A percentile compares a stretch with the other conserved stretches of the same genome.
Evolutionary conservation across 2,329 filamentous ascomycete genomes (phyloP).

Genomic region (Dothistroma pini): DNA sequence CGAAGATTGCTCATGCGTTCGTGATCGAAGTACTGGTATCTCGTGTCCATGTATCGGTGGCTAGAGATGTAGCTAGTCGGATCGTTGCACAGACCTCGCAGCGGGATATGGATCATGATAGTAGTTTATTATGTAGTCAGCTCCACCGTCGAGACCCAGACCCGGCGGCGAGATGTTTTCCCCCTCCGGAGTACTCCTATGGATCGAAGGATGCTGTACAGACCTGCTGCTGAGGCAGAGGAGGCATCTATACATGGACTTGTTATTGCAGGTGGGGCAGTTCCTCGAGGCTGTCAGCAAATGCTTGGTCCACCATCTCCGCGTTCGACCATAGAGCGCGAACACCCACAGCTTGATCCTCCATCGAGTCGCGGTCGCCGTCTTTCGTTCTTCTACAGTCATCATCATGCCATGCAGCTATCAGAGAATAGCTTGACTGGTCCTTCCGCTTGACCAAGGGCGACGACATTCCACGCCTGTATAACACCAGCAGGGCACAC

Average conservation of each 20-base stretch:
- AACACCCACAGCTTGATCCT: too few species aligned
- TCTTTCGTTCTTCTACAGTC: background rate
- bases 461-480: background rate
- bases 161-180: background rate
- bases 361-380: background rate
- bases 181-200: background rate
- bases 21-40: too few species aligned
- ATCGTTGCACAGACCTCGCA: background rate
- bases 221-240: too few species aligned
- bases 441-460: background rate
- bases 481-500: background rate
- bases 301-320: too few species aligned
- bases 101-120: background rate
- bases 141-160: background rate
- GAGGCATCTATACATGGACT: too few species aligned
- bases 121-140: background rate
- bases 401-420: background rate
- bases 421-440: background rate
- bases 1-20: background rate
- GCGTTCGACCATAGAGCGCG: too few species aligned
- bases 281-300: too few species aligned
- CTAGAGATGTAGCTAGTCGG: background rate
- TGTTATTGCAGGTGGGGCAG: too few species aligned
- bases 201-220: too few species aligned
- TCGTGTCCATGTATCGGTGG: background rate